These are phyloP conservation scores for Phialemonium atrogriseum DNA, from an alignment of 2,329 filamentous ascomycete genomes.

Conservation along the genomic window DNA sequence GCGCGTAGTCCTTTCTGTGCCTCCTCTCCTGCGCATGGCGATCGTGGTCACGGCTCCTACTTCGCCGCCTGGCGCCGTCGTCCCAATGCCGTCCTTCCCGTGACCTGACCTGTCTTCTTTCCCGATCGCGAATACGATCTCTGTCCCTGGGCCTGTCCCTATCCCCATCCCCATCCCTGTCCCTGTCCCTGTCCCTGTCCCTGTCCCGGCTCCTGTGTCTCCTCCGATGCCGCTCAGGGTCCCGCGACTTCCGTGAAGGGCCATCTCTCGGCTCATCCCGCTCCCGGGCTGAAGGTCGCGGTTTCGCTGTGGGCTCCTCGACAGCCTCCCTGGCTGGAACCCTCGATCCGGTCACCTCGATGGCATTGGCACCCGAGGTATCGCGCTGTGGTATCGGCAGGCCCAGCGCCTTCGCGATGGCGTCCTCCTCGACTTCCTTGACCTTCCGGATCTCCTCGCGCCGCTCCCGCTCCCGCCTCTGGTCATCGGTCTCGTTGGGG, in stretches of 20 bases:
- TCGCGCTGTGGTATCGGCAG: slow-evolving; percentile 60
- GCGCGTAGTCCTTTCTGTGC: slow-evolving; percentile 20
- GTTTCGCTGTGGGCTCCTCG: slow-evolving; percentile 10
- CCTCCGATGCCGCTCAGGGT: slow-evolving; percentile 23
- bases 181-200: slow-evolving; percentile 8
- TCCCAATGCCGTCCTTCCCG: slow-evolving; percentile 22
- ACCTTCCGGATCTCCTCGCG: slow-evolving; percentile 72
- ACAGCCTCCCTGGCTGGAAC: slow-evolving; percentile 23
- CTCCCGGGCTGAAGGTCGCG: slow-evolving; percentile 3
- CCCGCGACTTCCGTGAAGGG: slow-evolving; percentile 12
- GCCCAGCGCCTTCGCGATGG: slow-evolving; percentile 74
- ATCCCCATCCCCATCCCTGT: slow-evolving; percentile 10
- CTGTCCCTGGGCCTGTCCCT: slow-evolving; percentile 14
- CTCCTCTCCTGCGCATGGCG: slow-evolving; percentile 19
- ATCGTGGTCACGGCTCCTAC: slow-evolving; percentile 21
- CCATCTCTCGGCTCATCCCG: slow-evolving; percentile 12
- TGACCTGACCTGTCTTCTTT: slow-evolving; percentile 11
- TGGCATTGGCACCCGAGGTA: slow-evolving; percentile 55
- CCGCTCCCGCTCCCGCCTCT: slow-evolving; percentile 51
- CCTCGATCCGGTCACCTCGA: slow-evolving; percentile 47
- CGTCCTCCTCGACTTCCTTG: slow-evolving; percentile 90
- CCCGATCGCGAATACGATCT: slow-evolving; percentile 15
- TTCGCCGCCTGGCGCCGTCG: slow-evolving; percentile 24
- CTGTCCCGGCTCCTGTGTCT: slow-evolving; percentile 19
- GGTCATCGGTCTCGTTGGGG: slow-evolving; percentile 48